Base-by-base conservation (phyloP, 805 yeast genomes). In the Phaffomyces antillensis region DNA sequence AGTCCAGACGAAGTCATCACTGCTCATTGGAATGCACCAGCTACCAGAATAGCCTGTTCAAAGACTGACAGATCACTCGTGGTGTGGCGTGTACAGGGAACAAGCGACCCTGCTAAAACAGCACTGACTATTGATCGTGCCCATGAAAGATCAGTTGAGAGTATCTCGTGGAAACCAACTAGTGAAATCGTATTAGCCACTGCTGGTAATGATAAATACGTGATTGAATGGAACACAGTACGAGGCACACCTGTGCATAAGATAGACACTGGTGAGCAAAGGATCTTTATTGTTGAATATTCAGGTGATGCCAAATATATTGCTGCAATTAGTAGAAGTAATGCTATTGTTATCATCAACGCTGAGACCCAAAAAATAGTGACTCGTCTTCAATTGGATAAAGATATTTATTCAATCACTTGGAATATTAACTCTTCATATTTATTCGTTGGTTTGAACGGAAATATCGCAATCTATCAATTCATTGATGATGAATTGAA, bases 111-210 rank as follows among this genome's bases (percentile, higher is more conserved):
- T 2, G 63, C 66, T 11, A 28, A 28, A 28, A 10, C 15, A 3
- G 58, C 68, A 3, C 44, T 59, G 1, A 57, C 63, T 12, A 65
- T 77, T 18, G 72, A 66, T 36, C 60, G 60, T 30, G 65, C 73
- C 2, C 80, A 76, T 49, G 47, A 51, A 4, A 59, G 60, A 39
- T 52, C 67, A 2, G 72, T 72, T 18, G 71, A 68, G 43, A 49
- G 66, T 20, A 47, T 79, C 9, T 52, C 70, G 2, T 79, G 81
- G 81, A 64, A 72, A 39, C 81, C 83, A 0, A 55, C 55, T 17
- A 56, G 65, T 26, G 75, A 76, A 26, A 64, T 65, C 36, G 52
- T 64, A 12, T 64, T 79, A 43, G 79, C 74, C 4, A 65, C 75
- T 7, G 78, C 73, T 32, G 78, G 78, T 7, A 52, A 66, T 26